Percentiles rank a stretch among this genome's conserved stretches.
Evolutionary conservation across 1,284 basidiomycete species (phyloP).

Genomic region (Cutaneotrichosporon spelunceum): DNA sequence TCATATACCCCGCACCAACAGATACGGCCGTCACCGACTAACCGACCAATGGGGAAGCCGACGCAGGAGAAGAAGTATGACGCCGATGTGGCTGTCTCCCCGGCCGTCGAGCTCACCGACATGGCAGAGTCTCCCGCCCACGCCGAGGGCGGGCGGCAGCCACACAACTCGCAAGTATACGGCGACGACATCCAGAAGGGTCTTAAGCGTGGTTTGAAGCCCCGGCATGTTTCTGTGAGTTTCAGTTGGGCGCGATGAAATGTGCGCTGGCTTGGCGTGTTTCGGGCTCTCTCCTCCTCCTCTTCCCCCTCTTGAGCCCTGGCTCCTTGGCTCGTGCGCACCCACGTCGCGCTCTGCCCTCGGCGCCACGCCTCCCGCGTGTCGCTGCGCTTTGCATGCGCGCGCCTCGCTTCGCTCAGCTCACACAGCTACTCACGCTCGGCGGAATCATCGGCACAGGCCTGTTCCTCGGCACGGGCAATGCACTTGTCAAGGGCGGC

Average conservation of each 20-base stretch:
- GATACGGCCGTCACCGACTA: too few species aligned
- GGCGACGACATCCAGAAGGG: conserved; percentile 8
- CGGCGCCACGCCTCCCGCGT: neutral
- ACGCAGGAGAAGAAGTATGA: conserved; percentile 1
- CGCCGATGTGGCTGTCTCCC: neutral
- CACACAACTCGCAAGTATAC: neutral
- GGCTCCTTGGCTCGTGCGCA: neutral
- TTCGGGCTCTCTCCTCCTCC: too few species aligned
- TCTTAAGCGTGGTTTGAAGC: conserved; percentile 1
- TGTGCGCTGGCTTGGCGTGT: too few species aligned
- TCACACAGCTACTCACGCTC: conserved; percentile 61
- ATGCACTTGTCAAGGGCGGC: conserved; percentile 43
- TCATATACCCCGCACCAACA: too few species aligned
- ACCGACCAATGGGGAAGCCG: neutral
- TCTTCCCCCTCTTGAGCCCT: too few species aligned
- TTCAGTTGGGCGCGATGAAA: too few species aligned
- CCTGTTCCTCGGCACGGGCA: conserved; percentile 14
- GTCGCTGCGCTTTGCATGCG: too few species aligned
- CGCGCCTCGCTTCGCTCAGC: neutral
- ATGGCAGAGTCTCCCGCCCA: neutral
- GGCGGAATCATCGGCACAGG: conserved; percentile 48
- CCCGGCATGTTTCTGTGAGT: neutral
- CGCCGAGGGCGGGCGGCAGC: neutral
- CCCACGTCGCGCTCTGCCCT: neutral
- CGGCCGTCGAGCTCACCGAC: too few species aligned